Conservation (phyloP, 331 rosid genomes). For the Cydonia oblonga region DNA sequence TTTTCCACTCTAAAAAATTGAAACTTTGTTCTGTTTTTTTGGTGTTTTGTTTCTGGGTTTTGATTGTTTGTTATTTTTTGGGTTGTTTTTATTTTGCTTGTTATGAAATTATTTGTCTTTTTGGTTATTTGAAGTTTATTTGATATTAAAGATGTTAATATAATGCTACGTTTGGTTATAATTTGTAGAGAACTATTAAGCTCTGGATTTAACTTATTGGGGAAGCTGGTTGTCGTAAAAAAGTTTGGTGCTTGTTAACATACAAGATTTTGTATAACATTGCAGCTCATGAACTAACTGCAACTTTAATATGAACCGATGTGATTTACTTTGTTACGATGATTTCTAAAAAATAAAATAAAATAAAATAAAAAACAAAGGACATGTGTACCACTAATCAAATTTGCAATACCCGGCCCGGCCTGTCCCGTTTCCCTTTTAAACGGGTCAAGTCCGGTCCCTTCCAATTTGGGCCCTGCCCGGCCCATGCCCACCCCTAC, state of each 20-base stretch:
- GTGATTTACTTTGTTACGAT: neutral
- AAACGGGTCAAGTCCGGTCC: accelerated
- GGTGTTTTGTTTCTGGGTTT: neutral
- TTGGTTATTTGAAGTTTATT: neutral
- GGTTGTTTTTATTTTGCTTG: neutral
- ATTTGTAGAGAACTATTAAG: neutral
- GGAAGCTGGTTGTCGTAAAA: neutral
- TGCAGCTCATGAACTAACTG: neutral
- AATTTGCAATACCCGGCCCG: too few species aligned
- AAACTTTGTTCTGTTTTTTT: neutral
- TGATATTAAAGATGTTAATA: neutral
- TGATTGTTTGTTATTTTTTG: neutral
- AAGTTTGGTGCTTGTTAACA: neutral
- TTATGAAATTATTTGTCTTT: neutral
- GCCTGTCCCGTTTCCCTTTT: too few species aligned
- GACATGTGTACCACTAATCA: too few species aligned
- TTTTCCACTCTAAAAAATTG: neutral
- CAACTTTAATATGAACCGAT: neutral
- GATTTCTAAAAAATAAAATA: neutral
- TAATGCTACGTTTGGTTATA: neutral
- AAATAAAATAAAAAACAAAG: too few species aligned
- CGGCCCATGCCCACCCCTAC: too few species aligned
- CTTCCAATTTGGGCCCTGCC: too few species aligned
- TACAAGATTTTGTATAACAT: neutral
- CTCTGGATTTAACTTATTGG: neutral